Percentiles rank a stretch among this genome's conserved stretches.
Conservation (phyloP, 805 yeast genomes). For the Lachancea sp. region DNA sequence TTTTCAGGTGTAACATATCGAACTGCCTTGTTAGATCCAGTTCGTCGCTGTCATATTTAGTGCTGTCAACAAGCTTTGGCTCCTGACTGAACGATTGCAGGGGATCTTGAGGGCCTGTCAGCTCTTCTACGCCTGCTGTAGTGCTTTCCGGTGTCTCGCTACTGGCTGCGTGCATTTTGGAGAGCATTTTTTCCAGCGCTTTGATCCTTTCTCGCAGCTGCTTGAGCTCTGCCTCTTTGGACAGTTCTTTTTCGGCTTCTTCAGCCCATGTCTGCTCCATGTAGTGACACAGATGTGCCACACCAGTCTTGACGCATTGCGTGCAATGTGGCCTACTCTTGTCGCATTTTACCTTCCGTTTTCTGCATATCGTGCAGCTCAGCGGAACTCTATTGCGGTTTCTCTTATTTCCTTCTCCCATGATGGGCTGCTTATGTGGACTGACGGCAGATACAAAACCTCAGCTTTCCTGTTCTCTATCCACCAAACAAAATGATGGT, state of each 20-base stretch:
- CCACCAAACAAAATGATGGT: too few species aligned
- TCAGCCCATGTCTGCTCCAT: conserved; percentile 57
- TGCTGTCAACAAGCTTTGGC: conserved; percentile 5
- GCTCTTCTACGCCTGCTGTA: background rate
- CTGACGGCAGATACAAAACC: too few species aligned
- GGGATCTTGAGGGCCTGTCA: background rate
- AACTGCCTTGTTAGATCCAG: conserved; percentile 38
- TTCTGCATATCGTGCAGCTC: conserved; percentile 43
- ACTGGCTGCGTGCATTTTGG: conserved; percentile 22
- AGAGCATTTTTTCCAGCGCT: conserved; percentile 44
- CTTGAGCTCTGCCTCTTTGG: conserved; percentile 41
- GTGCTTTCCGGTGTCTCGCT: conserved; percentile 18
- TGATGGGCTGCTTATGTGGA: background rate
- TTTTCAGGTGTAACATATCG: conserved; percentile 40
- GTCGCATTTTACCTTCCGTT: conserved; percentile 46
- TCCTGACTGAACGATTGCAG: background rate
- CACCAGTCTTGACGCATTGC: conserved; percentile 52
- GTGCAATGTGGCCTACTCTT: conserved; percentile 50
- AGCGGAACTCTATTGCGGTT: conserved; percentile 45
- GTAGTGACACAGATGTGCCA: conserved; percentile 50
- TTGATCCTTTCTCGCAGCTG: conserved; percentile 53
- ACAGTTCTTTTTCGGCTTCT: conserved; percentile 41
- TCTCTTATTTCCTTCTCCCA: conserved; percentile 24
- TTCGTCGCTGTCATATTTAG: conserved; percentile 30
- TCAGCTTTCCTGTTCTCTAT: too few species aligned